Evolutionary conservation across 106 monocot species (phyloP).

Genomic region (Dioscorea zingiberensis): DNA sequence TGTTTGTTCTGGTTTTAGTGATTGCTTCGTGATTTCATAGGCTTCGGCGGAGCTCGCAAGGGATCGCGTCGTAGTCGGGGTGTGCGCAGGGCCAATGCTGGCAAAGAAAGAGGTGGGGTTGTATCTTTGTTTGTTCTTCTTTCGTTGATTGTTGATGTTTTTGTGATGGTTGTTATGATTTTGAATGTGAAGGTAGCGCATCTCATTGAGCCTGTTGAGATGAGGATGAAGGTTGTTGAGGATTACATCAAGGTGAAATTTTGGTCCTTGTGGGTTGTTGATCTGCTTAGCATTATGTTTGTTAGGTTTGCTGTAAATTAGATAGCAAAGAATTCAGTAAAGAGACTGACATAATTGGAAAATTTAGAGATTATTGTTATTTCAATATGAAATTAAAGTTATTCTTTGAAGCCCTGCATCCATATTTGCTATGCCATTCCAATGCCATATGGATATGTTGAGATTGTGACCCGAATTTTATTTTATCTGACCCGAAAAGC

Average conservation of each 20-base stretch:
- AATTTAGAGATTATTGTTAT: too few species aligned
- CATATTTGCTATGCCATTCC: too few species aligned
- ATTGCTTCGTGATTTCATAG: conserved; percentile 15
- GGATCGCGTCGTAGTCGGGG: conserved; percentile 62
- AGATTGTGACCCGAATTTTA: too few species aligned
- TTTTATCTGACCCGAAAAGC: too few species aligned
- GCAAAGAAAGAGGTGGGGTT: conserved; percentile 43
- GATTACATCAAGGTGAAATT: conserved; percentile 58
- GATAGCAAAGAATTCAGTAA: too few species aligned
- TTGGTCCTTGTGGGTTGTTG: too few species aligned
- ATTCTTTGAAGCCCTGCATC: too few species aligned
- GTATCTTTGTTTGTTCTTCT: not conserved
- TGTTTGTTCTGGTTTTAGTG: not conserved
- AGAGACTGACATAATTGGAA: too few species aligned
- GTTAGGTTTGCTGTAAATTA: too few species aligned
- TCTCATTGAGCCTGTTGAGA: conserved; percentile 54
- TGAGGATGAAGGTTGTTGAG: conserved; percentile 59
- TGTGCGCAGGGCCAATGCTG: conserved; percentile 58
- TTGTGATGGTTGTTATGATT: not conserved
- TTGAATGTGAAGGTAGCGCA: conserved; percentile 29
- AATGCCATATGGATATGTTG: too few species aligned
- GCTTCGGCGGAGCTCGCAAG: conserved; percentile 54
- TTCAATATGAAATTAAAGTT: too few species aligned
- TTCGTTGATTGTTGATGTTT: not conserved
- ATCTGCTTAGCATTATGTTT: too few species aligned